Base-by-base conservation (phyloP, 1,284 basidiomycete genomes). In the Irpex lacteus region DNA sequence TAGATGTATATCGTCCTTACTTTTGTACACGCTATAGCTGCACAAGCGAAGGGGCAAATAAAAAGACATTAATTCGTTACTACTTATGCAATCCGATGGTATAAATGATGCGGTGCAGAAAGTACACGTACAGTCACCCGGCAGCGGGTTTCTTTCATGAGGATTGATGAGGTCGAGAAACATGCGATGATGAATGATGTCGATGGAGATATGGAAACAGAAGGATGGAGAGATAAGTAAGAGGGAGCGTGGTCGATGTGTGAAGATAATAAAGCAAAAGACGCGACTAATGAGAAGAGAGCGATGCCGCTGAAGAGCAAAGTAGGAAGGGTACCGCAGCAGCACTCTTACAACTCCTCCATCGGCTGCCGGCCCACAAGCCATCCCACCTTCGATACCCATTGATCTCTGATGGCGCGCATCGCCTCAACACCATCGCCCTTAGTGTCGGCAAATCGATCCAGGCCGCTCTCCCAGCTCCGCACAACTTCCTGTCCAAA, bases 361-460 rank as follows among this genome's bases (percentile, higher is more conserved):
- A 90, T 78, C 36, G 83, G 80, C 54, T 81, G 76, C 44, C 89
- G 82, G 4, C 89, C 86, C 11, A 91, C 86, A 49, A 93, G 72
- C 91, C 92, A 94, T 1, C 91, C 91, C 15, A 91, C 90, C 69
- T 85, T 88, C 15, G 72, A 68, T 5, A 92, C 83, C 91, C 91
- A 93, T 49, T 78, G 77, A 72, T 92, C 88, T 65, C 91, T 78
- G 53, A 91, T 77, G 18, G 78, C 78, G 70, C 82, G 79, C 81
- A 93, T 83, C 53, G 81, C 75, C 26, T 79, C 76, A 66, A 81
- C 76, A 3, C 83, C 83, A 62, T 85, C 44, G 70, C 79, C 71
- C 81, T 85, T 69, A 44, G 78, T 76, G 50, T 81, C 81, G 2
- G 87, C 85, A 70, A 90, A 84, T 59, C 83, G 82, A 61, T 92